These are phyloP conservation scores for Fusarium luffae DNA, from an alignment of 2,329 filamentous ascomycete species.

Conservation along the genomic window DNA sequence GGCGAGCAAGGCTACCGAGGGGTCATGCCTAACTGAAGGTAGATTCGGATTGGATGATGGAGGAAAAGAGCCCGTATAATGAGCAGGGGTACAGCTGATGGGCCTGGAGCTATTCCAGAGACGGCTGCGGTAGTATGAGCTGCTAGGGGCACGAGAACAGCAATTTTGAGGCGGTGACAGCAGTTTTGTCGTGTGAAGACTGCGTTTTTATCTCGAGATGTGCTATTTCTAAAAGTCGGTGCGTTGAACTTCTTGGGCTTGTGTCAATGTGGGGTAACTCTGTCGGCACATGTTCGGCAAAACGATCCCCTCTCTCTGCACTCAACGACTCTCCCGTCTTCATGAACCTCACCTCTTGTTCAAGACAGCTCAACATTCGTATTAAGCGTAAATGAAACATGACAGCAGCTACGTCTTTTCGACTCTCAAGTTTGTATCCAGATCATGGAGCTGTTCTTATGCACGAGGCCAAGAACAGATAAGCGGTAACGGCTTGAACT, in stretches of 20 bases:
- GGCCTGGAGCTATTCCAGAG: conserved; percentile 16
- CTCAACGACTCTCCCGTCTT: not conserved
- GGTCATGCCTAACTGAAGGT: conserved; percentile 52
- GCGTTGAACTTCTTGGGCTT: conserved; percentile 49
- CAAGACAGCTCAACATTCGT: not conserved
- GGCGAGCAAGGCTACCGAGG: conserved; percentile 54
- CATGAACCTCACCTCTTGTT: not conserved
- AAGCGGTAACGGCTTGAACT: not conserved
- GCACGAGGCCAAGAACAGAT: not conserved
- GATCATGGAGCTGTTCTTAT: not conserved
- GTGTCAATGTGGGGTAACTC: conserved; percentile 51
- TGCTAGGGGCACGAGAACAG: conserved; percentile 6
- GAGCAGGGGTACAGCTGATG: conserved; percentile 23
- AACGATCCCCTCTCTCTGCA: not conserved
- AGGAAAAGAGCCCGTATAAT: conserved; percentile 27
- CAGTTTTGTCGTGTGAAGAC: conserved; percentile 37
- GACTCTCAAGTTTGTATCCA: not conserved
- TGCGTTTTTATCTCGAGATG: conserved; percentile 53
- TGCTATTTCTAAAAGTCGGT: conserved; percentile 56
- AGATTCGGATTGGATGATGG: conserved; percentile 32
- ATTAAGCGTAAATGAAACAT: not conserved
- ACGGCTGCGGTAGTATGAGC: not conserved
- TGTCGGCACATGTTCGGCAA: conserved; percentile 30
- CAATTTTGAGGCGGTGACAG: conserved; percentile 19
- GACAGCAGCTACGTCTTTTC: not conserved